Evolutionary conservation across 1,284 basidiomycete genomes (phyloP).

Genomic region (Singerocomus rubriflavus): DNA sequence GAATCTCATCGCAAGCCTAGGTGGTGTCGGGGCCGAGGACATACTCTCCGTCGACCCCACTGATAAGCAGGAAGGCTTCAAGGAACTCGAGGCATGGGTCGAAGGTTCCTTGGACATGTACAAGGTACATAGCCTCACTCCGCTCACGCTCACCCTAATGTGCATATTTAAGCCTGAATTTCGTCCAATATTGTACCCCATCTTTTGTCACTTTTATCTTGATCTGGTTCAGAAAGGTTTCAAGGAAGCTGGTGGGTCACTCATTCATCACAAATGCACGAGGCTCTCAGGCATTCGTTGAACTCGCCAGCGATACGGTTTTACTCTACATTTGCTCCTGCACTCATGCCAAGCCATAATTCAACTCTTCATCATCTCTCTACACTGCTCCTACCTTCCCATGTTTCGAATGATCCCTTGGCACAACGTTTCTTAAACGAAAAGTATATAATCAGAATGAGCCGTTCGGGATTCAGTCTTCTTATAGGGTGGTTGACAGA

Average conservation of each 20-base stretch:
- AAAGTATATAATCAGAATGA: conserved; percentile 90
- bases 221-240: conserved; percentile 91
- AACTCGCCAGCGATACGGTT: conserved; percentile 60
- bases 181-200: conserved; percentile 88
- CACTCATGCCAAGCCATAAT: conserved; percentile 70
- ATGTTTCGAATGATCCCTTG: conserved; percentile 81
- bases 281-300: conserved; percentile 2
- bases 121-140: conserved; percentile 44
- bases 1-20: conserved; percentile 70
- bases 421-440: conserved; percentile 88
- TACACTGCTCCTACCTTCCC: conserved; percentile 78
- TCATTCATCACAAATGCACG: not conserved
- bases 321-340: conserved; percentile 68
- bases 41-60: conserved; percentile 82
- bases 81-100: conserved; percentile 91
- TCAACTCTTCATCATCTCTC: conserved; percentile 79
- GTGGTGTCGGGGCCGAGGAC: conserved; percentile 76
- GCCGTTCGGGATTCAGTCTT: conserved; percentile 87
- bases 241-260: conserved; percentile 71
- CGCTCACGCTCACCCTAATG: conserved; percentile 8
- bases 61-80: conserved; percentile 86
- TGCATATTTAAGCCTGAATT: conserved; percentile 74
- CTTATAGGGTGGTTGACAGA: conserved; percentile 96
- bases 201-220: conserved; percentile 97
- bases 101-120: conserved; percentile 88